Evolutionary conservation across 345 rosid species (phyloP), one percentile per base, ranked within the genome.

Genomic region (Ceriops decandra): DNA sequence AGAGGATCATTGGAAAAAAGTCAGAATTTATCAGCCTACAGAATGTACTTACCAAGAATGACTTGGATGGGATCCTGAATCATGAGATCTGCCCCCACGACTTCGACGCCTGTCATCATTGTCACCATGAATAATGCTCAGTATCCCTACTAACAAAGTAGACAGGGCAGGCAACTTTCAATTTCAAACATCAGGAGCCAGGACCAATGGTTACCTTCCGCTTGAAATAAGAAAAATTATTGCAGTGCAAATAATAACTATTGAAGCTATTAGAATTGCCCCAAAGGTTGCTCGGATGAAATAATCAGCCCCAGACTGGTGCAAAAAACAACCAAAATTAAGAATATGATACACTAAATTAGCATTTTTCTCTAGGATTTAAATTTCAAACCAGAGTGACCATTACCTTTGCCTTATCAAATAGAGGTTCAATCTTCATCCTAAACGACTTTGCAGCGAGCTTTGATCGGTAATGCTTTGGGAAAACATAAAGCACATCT

Each of bases 51-150:
- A 90, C 73, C 88, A 84, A 64, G 91, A 78, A 84, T 95, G 93
- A 20, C 81, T 61, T 19, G 97, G 96, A 79, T 72, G 72, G 84
- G 90, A 81, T 70, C 93, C 97, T 30, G 97, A 70, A 78, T 76
- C 86, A 80, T 78, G 91, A 51, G 93, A 84, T 65, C 97, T 85
- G 74, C 97, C 81, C 30, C 91, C 83, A 69, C 96, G 88, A 76
- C 99, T 86, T 78, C 86, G 88, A 20, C 96, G 87, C 65, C 86
- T 83, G 76, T 95, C 93, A 52, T 91, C 99, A 72, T 98, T 95
- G 84, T 63, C 66, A 77, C 57, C 68, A 84, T 67, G 46, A 60
- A 42, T 62, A 62, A 57, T 38, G 66, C 56, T 79, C 66, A 84
- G 22, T 38, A 60, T 46, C 46, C 62, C 57, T 68, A 32, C 53